These are phyloP conservation scores for Dipteronia dyeriana DNA, from an alignment of 345 rosid genomes.

Conservation along the genomic window DNA sequence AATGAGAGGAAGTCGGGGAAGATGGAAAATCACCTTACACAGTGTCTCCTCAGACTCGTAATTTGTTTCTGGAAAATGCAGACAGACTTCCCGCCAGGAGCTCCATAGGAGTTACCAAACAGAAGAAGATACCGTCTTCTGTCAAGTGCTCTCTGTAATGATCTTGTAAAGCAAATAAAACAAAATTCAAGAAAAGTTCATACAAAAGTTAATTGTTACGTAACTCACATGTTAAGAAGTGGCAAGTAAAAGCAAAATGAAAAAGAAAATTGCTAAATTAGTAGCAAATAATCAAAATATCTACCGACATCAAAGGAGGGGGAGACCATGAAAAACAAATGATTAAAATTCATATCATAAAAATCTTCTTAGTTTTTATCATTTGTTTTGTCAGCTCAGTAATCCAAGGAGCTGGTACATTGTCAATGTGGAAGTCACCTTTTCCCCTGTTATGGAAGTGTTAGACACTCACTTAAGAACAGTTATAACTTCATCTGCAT, in stretches of 20 bases:
- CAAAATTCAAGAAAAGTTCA: conserved; percentile 3
- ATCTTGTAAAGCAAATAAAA: conserved; percentile 30
- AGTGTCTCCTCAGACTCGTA: conserved; percentile 87
- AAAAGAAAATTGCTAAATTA: background rate
- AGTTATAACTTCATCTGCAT: conserved; percentile 11
- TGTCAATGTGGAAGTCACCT: conserved; percentile 93
- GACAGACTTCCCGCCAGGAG: conserved; percentile 57
- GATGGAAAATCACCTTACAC: conserved; percentile 49
- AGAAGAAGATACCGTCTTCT: conserved; percentile 81
- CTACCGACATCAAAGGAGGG: background rate
- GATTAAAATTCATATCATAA: background rate
- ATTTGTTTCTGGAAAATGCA: conserved; percentile 95
- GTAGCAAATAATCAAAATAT: background rate
- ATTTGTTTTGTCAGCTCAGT: conserved; percentile 88
- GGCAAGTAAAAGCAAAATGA: background rate
- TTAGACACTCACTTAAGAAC: conserved; percentile 14
- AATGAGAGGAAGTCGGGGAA: background rate
- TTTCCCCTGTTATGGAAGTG: conserved; percentile 57
- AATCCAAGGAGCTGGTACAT: conserved; percentile 85
- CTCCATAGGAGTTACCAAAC: conserved; percentile 56
- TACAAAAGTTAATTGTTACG: background rate
- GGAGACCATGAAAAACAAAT: background rate
- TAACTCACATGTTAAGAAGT: background rate
- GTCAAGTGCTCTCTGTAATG: conserved; percentile 87
- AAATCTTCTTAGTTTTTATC: conserved; percentile 68